phyloP scores from a whole-genome alignment of 345 rosid species.

The Crucihimalaya himalaica region DNA sequence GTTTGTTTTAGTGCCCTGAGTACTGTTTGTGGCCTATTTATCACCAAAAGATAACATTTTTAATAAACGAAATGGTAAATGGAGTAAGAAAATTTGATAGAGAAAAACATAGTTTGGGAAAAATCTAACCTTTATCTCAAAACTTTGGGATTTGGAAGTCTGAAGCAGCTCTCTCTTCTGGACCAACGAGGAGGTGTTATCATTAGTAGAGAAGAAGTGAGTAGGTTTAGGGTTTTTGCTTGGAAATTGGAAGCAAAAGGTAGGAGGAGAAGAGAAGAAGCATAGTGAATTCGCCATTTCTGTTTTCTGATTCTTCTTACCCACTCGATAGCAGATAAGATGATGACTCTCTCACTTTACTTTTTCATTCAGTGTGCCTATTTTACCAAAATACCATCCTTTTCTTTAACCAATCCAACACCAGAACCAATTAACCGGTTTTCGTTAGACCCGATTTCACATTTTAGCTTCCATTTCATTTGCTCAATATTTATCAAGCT shows the following conservation, averaged over 20 bases:
- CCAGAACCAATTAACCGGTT: slow-evolving; percentile 22
- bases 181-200: not conserved
- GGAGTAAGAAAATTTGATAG: not conserved
- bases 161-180: slow-evolving; percentile 46
- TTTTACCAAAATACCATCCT: slow-evolving; percentile 27
- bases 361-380: not conserved
- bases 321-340: slow-evolving; percentile 43
- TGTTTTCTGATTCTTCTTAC: slow-evolving; percentile 35
- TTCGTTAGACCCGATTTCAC: not conserved
- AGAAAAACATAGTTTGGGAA: not conserved
- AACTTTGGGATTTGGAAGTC: slow-evolving; percentile 53
- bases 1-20: slow-evolving; percentile 43
- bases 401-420: not conserved
- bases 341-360: not conserved
- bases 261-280: slow-evolving; percentile 41
- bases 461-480: not conserved
- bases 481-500: not conserved
- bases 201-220: slow-evolving; percentile 24
- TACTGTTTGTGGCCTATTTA: slow-evolving; percentile 55
- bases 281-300: slow-evolving; percentile 38
- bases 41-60: slow-evolving; percentile 12
- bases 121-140: slow-evolving; percentile 62
- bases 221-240: slow-evolving; percentile 17
- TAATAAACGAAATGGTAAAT: not conserved
- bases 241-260: slow-evolving; percentile 27